Conservation (phyloP, 2,329 filamentous ascomycete species). For the Lecanicillium sp. region DNA sequence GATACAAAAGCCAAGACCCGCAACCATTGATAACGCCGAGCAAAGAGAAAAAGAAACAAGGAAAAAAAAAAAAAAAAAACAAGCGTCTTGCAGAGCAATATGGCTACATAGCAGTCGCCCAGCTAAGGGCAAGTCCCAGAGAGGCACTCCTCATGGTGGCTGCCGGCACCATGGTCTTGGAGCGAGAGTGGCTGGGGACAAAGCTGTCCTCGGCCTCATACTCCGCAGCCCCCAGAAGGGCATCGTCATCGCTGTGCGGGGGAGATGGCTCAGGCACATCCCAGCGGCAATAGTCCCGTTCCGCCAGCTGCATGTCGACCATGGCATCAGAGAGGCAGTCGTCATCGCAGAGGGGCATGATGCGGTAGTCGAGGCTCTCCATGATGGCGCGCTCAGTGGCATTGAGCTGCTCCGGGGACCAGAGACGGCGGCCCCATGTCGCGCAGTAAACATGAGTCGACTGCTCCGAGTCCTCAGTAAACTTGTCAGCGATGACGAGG, state of each 20-base stretch:
- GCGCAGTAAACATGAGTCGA: constrained; percentile 47
- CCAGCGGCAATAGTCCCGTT: constrained; percentile 23
- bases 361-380: constrained; percentile 57
- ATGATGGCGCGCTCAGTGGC: constrained; percentile 58
- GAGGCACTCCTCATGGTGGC: not conserved
- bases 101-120: constrained; percentile 10
- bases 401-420: constrained; percentile 58
- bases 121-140: constrained; percentile 7
- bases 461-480: constrained; percentile 54
- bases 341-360: constrained; percentile 54
- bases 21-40: constrained; percentile 3
- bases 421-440: constrained; percentile 48
- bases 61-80: not conserved
- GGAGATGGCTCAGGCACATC: constrained; percentile 24
- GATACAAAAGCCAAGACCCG: not conserved
- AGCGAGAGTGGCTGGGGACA: constrained; percentile 28
- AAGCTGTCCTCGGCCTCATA: constrained; percentile 21
- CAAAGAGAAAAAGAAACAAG: not conserved
- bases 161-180: constrained; percentile 26
- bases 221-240: constrained; percentile 2
- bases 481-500: constrained; percentile 60
- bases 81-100: not conserved
- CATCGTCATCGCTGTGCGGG: constrained; percentile 24
- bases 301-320: constrained; percentile 59
- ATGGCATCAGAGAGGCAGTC: constrained; percentile 53